These are phyloP conservation scores for Piper betle DNA, from an alignment of 164 flowering plant genomes.

Conservation along the genomic window DNA sequence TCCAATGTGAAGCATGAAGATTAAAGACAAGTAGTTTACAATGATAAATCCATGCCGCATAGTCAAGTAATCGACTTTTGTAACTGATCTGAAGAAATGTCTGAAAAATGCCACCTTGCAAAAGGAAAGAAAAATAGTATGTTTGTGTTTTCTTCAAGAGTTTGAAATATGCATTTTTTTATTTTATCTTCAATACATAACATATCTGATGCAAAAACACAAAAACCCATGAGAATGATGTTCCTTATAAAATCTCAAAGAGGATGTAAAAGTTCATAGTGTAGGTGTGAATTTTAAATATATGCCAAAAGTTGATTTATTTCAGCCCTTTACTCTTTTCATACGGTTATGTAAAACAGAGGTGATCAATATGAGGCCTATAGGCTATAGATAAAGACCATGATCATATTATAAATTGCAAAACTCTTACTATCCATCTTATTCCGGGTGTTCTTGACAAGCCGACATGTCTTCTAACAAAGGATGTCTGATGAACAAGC, in stretches of 20 bases:
- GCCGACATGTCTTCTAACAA: constrained; percentile 43
- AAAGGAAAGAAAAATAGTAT: no score
- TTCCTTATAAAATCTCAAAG: no score
- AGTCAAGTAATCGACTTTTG: constrained; percentile 57
- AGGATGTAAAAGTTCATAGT: no score
- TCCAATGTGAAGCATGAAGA: neutral
- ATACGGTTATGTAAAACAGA: no score
- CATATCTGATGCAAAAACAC: no score
- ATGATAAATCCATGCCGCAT: constrained; percentile 62
- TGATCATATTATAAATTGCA: neutral
- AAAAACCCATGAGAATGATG: no score
- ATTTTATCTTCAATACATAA: no score
- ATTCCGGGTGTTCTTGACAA: constrained; percentile 32
- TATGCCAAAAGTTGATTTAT: no score
- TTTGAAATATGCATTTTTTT: neutral
- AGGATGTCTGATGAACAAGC: constrained; percentile 55
- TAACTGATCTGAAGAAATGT: constrained; percentile 52
- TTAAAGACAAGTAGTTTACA: constrained; percentile 17
- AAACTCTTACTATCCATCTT: constrained; percentile 51
- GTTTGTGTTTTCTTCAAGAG: neutral
- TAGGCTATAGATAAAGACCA: neutral
- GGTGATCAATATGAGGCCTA: neutral
- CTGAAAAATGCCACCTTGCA: constrained; percentile 56
- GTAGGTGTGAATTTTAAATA: no score
- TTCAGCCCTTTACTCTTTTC: no score